Evolutionary conservation across 352 stramenopile species (phyloP).

Genomic region (Lagenidium sp.): DNA sequence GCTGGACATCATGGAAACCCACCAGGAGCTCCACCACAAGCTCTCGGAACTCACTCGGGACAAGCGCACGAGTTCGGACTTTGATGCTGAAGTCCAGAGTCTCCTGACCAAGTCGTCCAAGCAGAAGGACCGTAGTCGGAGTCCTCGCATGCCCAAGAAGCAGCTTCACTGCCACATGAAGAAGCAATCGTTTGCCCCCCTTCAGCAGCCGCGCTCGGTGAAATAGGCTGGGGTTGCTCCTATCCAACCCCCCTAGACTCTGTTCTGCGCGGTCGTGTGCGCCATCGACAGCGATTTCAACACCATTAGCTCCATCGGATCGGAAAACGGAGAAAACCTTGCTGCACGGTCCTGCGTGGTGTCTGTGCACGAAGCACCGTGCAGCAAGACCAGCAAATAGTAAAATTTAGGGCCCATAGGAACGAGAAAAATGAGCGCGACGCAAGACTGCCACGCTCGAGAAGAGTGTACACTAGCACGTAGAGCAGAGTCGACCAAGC

Average conservation of each 20-base stretch:
- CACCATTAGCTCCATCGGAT: conserved; percentile 6
- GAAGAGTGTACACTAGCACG: conserved; percentile 14
- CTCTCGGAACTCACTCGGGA: conserved; percentile 45
- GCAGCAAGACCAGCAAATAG: not conserved
- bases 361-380: too few species aligned
- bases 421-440: too few species aligned
- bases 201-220: conserved; percentile 63
- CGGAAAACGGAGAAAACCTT: too few species aligned
- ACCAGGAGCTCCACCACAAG: conserved; percentile 58
- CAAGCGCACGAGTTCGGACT: conserved; percentile 37
- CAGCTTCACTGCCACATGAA: conserved; percentile 26
- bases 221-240: too few species aligned
- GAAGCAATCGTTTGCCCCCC: conserved; percentile 33
- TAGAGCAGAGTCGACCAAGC: conserved; percentile 14
- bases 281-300: conserved; percentile 1
- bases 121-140: conserved; percentile 27
- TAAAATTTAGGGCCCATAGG: too few species aligned
- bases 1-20: conserved; percentile 69
- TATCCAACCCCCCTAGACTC: conserved; percentile 11
- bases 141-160: conserved; percentile 24
- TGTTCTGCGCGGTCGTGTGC: too few species aligned
- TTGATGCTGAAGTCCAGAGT: conserved; percentile 49
- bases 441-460: too few species aligned
- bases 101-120: conserved; percentile 46
- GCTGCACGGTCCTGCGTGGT: too few species aligned